Evolutionary conservation across 305 asterid species (phyloP), one percentile per base, ranked within the genome.

Genomic region (Petunia hybrid): DNA sequence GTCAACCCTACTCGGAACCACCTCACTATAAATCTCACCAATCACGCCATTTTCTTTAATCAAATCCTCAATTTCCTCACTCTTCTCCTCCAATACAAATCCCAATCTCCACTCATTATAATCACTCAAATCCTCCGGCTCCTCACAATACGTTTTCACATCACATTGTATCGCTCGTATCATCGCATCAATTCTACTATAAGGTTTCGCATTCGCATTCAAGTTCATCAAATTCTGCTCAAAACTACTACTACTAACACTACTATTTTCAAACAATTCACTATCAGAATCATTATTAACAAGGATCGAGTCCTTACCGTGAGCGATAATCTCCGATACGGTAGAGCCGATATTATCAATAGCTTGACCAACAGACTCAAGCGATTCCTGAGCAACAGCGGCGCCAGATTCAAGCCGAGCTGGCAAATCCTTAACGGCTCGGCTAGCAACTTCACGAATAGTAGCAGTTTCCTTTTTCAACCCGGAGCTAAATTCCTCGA

Each of bases 381-480:
- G 93, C 62, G 99, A 92, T 67, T 90, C 92, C 85, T 93, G 99
- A 7, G 98, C 98, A 70, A 91, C 89, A 84, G 97, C 93, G 88
- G 97, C 95, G 48, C 95, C 93, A n/a, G 97, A 88, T 84, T 95
- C 97, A 46, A 95, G 89, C 67, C 94, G 90, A 16, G 90, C 89
- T 7, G 99, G 98, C 39, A 95, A 89, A 65, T 92, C 91, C 13
- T 84, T 85, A 4, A 95, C 95, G 74, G 92, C 97, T 13, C 94
- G 97, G 88, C 84, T 85, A n/a, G 98, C 97, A 65, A 84, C 95
- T 85, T 91, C 85, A 80, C 94, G 97, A 40, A 95, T 88, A 42
- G 92, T 84, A 0, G 90, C 85, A 1, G 98, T 94, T 87, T 96
- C 98, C 76, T 80, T 84, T 63, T 85, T 86, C 82, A 94, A 84